Evolutionary conservation across 2,329 filamentous ascomycete genomes (phyloP).

Genomic region (Ophioceras dolichostomum): DNA sequence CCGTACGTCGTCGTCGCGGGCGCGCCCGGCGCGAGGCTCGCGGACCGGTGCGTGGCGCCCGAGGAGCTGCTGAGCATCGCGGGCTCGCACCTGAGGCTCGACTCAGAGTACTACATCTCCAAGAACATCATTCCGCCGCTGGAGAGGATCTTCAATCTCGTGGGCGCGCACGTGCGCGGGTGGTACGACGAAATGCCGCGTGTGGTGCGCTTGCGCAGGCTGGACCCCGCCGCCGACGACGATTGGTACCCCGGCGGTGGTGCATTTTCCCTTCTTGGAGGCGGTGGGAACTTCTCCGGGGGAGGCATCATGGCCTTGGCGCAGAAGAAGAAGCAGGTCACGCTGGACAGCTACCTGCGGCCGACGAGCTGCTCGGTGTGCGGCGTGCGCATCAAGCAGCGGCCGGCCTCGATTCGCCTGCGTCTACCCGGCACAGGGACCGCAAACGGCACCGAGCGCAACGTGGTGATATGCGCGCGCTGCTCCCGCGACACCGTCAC

Average conservation of each 20-base stretch:
- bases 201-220: constrained; percentile 58
- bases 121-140: constrained; percentile 94
- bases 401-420: too few species aligned
- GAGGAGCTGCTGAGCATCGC: constrained; percentile 56
- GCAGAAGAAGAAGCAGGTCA: constrained; percentile 3
- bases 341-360: constrained; percentile 52
- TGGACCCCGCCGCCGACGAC: constrained; percentile 15
- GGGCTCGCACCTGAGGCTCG: constrained; percentile 67
- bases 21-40: constrained; percentile 70
- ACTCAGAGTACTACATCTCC: constrained; percentile 92
- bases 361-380: constrained; percentile 72
- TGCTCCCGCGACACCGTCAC: constrained; percentile 44
- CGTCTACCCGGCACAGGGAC: too few species aligned
- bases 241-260: constrained; percentile 5
- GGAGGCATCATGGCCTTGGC: neutral
- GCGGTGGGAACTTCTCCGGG: neutral
- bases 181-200: constrained; percentile 99
- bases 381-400: constrained; percentile 36
- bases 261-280: too few species aligned
- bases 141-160: constrained; percentile 91
- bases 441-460: constrained; percentile 5
- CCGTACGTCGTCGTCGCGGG: constrained; percentile 91
- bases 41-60: constrained; percentile 82
- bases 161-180: constrained; percentile 70
- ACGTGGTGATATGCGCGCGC: constrained; percentile 35